phyloP scores from a whole-genome alignment of 169 alveolate genomes.

The Plasmodium reichenowi region DNA sequence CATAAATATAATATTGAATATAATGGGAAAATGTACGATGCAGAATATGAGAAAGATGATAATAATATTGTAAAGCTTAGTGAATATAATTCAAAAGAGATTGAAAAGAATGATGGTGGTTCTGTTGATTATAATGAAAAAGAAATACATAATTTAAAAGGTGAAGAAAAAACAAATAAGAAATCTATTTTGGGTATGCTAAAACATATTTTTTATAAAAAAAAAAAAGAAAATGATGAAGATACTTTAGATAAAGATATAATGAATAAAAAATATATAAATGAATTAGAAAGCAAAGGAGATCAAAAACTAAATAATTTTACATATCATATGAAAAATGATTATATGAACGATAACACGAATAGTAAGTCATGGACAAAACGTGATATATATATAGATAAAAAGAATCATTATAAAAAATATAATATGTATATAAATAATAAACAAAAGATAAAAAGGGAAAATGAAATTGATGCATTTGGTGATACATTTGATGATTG shows the following conservation, averaged over 20 bases:
- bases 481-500: neutral
- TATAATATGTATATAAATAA: no score
- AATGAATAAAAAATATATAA: neutral
- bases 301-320: no score
- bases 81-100: constrained; percentile 27
- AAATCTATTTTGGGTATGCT: constrained; percentile 44
- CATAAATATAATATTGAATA: neutral
- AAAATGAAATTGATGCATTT: no score
- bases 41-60: constrained; percentile 5
- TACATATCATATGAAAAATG: no score
- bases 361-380: neutral
- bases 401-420: neutral
- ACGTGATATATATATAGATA: neutral
- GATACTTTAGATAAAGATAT: neutral
- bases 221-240: constrained; percentile 28
- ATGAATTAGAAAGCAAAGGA: neutral
- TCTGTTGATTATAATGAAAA: neutral
- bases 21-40: neutral
- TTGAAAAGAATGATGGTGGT: neutral
- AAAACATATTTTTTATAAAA: constrained; percentile 53
- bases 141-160: constrained; percentile 1
- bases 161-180: neutral
- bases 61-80: constrained; percentile 29
- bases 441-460: no score
- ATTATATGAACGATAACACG: neutral